Evolutionary conservation across 106 monocot species (phyloP), one percentile per base, ranked within the genome.

Genomic region (Dendrobium officinale): DNA sequence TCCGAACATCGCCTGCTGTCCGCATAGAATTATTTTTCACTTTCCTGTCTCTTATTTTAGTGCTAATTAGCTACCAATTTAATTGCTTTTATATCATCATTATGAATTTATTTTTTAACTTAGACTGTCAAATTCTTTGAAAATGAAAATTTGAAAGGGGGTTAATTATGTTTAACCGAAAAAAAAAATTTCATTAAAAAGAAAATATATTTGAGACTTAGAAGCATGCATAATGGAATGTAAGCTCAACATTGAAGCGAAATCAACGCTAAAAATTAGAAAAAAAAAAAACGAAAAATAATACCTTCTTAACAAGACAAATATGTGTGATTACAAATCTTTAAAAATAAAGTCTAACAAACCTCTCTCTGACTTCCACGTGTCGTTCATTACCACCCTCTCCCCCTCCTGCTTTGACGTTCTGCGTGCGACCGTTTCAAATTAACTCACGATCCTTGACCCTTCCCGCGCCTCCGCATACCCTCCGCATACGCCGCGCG

Each of bases 401-500:
- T 31, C 20, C 24, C n/a, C 44, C 5, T 37, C 20, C 9, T 4
- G 9, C 16, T 29, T 26, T 56, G 4, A 47, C 10, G 9, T 41
- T 72, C 17, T 75, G 45, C 79, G 75, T 75, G 75, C 68, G 33
- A 72, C 67, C 77, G 6, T 70, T 84, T 79, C 11, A 55, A 84
- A 75, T 15, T 26, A 40, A 51, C 10, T 51, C 51, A 51, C 51
- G 51, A 13, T 51, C 13, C 51, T 51, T 13, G 15, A 51, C 15
- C 51, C 72, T 27, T 77, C 81, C 80, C 80, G 81, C 78, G 17
- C 67, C 73, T 40, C 42, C 79, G 33, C 85, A 88, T 80, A 85
- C 85, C 67, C 73, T 40, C 42, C 79, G 33, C 85, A 88, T 80
- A 85, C 85, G 88, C 84, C 80, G 43, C 8, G 49, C 17, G n/a